Base-by-base conservation (phyloP, 345 rosid genomes). In the Salix viminalis region DNA sequence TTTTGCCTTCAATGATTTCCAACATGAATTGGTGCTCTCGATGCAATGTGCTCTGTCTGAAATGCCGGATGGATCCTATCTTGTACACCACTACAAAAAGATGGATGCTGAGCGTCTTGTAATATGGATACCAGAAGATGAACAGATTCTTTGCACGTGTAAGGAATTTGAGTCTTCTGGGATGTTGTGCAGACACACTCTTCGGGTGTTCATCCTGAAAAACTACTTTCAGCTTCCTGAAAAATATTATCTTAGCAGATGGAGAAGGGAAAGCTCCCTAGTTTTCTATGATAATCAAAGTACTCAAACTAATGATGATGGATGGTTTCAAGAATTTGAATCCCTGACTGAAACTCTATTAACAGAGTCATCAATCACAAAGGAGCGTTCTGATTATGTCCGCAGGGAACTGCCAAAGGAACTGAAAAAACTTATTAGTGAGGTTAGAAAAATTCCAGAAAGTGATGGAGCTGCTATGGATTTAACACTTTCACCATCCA, bases 111-210 rank as follows among this genome's bases (percentile, higher is more conserved):
- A 93, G 67, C 86, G 82, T 76, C 82, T 89, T 75, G 94, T 91
- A 65, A 78, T 88, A 65, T 91, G 97, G 94, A 88, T 87, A 67
- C 87, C 89, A 6, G 92, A 89, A 78, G 92, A 89, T 44, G 97
- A 92, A 76, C 93, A 90, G 74, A 84, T 95, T 64, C 92, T 83
- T 64, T 95, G 99, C 83, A 91, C 99, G 0, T 95, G 97, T 78
- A 95, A 95, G 89, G 97, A 90, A 82, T 93, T 95, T 71, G 96
- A 93, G 79, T 91, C 86, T 69, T 87, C 97, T 0, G 97, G 97
- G 82, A 84, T 90, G 69, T 70, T 95, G 66, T 93, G 99, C 80
- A 82, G 99, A 84, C 99, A 95, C 74, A 83, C 89, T 65, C 86
- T 95, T 62, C 86, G 99, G 41, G 94, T 91, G 12, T 84, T 95